Evolutionary conservation across 192 early-diverging fungal genomes (phyloP).

Genomic region (Chytriomyces sp.): DNA sequence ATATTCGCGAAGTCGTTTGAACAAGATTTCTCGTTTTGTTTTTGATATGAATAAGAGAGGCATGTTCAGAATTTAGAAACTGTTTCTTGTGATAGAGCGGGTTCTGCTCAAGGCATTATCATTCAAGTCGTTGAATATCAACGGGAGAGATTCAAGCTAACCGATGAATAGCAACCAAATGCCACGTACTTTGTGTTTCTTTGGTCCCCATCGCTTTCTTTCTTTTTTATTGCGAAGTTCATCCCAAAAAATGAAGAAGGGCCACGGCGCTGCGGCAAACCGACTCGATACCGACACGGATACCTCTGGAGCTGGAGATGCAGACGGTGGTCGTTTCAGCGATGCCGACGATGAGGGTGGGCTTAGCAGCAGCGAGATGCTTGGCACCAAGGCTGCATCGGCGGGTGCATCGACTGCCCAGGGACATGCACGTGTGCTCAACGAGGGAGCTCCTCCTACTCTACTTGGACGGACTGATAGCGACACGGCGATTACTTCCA

Average conservation of each 20-base stretch:
- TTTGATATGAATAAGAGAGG: background rate
- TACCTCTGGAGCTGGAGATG: background rate
- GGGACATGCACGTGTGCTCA: background rate
- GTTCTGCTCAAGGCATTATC: background rate
- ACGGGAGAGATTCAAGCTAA: background rate
- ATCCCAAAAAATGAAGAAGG: no score
- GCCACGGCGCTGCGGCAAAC: no score
- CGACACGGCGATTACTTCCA: background rate
- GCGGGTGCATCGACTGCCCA: background rate
- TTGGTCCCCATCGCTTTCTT: background rate
- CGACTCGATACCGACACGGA: background rate
- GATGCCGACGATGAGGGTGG: slow-evolving; percentile 29
- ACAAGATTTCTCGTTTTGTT: background rate
- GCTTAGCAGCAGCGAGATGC: background rate
- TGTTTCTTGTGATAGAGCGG: background rate
- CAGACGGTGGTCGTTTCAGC: background rate
- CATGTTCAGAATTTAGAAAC: background rate
- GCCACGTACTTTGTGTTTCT: background rate
- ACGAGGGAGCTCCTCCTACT: background rate
- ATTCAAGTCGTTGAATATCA: background rate
- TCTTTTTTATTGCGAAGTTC: background rate
- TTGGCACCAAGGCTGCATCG: background rate
- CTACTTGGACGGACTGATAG: background rate
- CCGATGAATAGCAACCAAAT: background rate
- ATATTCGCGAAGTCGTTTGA: background rate